These are phyloP conservation scores for Leccinum subgranulosum DNA, from an alignment of 768 basidiomycete species.

Conservation along the genomic window DNA sequence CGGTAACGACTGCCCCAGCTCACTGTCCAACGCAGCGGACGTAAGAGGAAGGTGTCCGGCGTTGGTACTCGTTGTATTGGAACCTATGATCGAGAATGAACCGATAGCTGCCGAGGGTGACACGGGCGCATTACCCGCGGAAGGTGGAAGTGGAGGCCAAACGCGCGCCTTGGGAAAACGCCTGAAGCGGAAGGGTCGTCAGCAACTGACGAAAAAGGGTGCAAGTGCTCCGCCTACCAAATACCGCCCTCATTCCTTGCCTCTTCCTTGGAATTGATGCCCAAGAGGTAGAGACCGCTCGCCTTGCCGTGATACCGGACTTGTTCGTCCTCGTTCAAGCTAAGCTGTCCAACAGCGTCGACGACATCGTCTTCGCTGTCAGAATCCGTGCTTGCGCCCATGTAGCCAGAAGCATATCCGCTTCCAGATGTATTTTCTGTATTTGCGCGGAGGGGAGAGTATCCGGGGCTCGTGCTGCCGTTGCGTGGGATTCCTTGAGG, in stretches of 20 bases:
- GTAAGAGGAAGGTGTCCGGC: constrained; percentile 16
- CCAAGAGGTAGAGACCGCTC: constrained; percentile 74
- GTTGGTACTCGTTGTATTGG: constrained; percentile 7
- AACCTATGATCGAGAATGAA: not conserved
- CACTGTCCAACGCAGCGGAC: constrained; percentile 31
- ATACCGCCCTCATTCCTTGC: constrained; percentile 72
- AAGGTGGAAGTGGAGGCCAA: constrained; percentile 63
- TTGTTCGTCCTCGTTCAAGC: constrained; percentile 83
- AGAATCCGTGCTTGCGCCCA: constrained; percentile 32
- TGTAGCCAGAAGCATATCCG: constrained; percentile 25
- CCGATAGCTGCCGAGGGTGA: constrained; percentile 8
- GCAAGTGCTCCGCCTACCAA: constrained; percentile 45
- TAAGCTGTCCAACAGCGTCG: constrained; percentile 81
- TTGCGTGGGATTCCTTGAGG: constrained; percentile 8
- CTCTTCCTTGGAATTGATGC: constrained; percentile 56
- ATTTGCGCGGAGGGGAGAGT: constrained; percentile 14
- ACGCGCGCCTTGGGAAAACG: constrained; percentile 86
- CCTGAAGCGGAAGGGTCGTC: constrained; percentile 37
- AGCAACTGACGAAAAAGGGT: constrained; percentile 11
- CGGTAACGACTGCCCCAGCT: constrained; percentile 50
- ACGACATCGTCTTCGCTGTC: constrained; percentile 47
- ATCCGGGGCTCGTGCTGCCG: constrained; percentile 17
- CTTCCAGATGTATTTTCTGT: constrained; percentile 12
- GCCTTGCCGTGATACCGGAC: constrained; percentile 86
- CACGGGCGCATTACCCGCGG: constrained; percentile 24